Base-by-base conservation (phyloP, 495 filamentous ascomycete genomes). In the Penicillium atrosanguineum region DNA sequence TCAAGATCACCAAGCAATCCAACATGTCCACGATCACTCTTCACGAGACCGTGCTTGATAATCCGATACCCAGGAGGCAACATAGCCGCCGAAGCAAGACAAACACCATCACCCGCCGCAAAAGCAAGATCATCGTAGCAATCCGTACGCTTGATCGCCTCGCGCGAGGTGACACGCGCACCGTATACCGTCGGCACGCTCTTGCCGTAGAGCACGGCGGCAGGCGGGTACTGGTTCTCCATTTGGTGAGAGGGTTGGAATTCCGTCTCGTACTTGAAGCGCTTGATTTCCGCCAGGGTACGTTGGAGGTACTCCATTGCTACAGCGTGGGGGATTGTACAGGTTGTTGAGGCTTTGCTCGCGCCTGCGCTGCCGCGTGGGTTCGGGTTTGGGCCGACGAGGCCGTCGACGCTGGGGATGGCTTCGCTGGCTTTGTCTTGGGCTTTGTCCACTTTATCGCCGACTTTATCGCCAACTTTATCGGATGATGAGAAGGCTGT, bases 121-220 rank as follows among this genome's bases (percentile, higher is more conserved):
- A 97, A 97, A 0, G 89, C 82, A 3, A 96, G 75, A 52, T 95
- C 86, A 55, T 96, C 93, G 63, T 95, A 97, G 3, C 86, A 85
- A 70, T 95, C 90, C 1, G 81, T 69, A 36, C 83, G 81, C 48
- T 84, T 83, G 56, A 97, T 96, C 0, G 75, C 75, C 31, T 89
- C 86, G 6, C 76, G 63, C 2, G 83, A 82, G 6, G 78, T 61
- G 9, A 97, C 90, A 12, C 83, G 80, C 1, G 88, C 90, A 0
- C 84, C 90, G 67, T 82, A 88, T 1, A 95, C 88, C 0, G 93
- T 97, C 0, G 93, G 92, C 3, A 87, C 84, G 20, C 83, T 83
- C 66, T 95, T 96, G 34, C 87, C 88, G 77, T 95, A 97, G 8
- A 97, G 78, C n/a, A 97, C 79, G 0, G 90, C 83, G 11, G 88